These are phyloP conservation scores for Lachancea thermotolerans DNA, from an alignment of 805 yeast species.

Conservation along the genomic window DNA sequence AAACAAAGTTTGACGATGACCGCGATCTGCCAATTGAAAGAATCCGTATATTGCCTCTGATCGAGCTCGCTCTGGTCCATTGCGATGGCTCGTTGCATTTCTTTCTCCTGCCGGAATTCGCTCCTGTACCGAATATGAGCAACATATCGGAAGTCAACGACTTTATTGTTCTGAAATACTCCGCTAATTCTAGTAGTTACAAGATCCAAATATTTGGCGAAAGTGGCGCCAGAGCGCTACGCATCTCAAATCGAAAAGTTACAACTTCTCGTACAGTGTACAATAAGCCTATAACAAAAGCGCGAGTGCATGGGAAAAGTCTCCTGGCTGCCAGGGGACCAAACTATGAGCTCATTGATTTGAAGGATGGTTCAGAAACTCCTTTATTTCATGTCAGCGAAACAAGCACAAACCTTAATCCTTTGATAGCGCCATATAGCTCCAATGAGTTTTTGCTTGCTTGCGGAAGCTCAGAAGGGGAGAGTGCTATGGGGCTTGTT, in stretches of 20 bases:
- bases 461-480: slow-evolving; percentile 23
- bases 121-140: slow-evolving; percentile 26
- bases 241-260: slow-evolving; percentile 11
- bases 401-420: slow-evolving; percentile 15
- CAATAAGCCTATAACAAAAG: slow-evolving; percentile 13
- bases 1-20: slow-evolving; percentile 21
- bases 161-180: slow-evolving; percentile 13
- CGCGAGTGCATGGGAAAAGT: slow-evolving; percentile 8
- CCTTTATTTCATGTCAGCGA: slow-evolving; percentile 29
- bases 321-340: slow-evolving; percentile 20
- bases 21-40: slow-evolving; percentile 16
- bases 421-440: slow-evolving; percentile 19
- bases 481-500: slow-evolving; percentile 28
- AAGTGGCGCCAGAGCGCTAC: slow-evolving; percentile 11
- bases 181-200: slow-evolving; percentile 14
- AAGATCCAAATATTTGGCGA: slow-evolving; percentile 12
- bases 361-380: slow-evolving; percentile 10
- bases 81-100: slow-evolving; percentile 13
- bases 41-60: slow-evolving; percentile 22
- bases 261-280: slow-evolving; percentile 9
- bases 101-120: slow-evolving; percentile 31
- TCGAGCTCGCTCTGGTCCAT: slow-evolving; percentile 28
- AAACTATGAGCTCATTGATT: slow-evolving; percentile 23
- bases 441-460: slow-evolving; percentile 22
- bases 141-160: slow-evolving; percentile 17